Conservation (phyloP, 2,329 filamentous ascomycete genomes). For the Diplodia intermedia region DNA sequence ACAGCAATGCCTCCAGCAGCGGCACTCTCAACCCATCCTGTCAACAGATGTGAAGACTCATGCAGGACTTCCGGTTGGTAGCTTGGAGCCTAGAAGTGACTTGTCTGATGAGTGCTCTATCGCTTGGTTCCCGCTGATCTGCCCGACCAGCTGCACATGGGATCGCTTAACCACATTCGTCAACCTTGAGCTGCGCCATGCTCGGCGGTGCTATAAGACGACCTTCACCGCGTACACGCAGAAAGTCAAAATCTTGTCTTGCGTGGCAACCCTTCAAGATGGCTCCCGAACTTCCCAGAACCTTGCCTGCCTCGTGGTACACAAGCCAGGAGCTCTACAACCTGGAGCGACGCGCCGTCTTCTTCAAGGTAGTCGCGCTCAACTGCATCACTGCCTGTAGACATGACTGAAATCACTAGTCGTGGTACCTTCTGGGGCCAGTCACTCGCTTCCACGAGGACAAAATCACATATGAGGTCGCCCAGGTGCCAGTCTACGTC, state of each 20-base stretch:
- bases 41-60: not conserved
- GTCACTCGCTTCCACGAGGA: constrained; percentile 56
- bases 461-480: constrained; percentile 57
- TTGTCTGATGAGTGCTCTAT: no score
- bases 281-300: constrained; percentile 32
- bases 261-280: not conserved
- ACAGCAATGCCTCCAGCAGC: not conserved
- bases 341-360: constrained; percentile 55
- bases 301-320: constrained; percentile 56
- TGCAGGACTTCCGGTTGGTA: not conserved
- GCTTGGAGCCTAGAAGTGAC: not conserved
- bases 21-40: not conserved
- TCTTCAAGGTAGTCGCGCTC: constrained; percentile 42
- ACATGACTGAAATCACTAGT: constrained; percentile 41
- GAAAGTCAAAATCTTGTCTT: not conserved
- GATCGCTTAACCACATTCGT: not conserved
- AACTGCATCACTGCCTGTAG: not conserved
- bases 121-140: not conserved
- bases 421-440: constrained; percentile 62
- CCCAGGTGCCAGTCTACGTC: constrained; percentile 51
- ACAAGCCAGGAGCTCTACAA: constrained; percentile 53
- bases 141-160: not conserved
- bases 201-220: not conserved
- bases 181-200: not conserved
- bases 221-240: no score